A percentile compares a stretch with the other conserved stretches of the same genome.
Conservation (phyloP, 441 rosid species). For the Macaranga tanarius region DNA sequence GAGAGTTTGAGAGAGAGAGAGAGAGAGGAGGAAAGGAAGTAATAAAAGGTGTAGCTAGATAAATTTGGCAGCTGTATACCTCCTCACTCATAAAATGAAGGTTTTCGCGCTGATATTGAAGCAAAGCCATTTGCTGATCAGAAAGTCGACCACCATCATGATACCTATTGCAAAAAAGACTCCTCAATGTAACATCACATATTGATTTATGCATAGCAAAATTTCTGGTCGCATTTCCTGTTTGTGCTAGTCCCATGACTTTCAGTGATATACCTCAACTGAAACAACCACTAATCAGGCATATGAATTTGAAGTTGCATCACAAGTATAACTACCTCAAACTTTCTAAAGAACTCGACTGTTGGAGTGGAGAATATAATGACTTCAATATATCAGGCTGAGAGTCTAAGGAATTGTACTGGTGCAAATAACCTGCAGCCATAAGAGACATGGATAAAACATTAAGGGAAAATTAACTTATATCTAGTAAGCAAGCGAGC, state of each 20-base stretch:
- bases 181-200: constrained; percentile 12
- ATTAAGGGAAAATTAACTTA: constrained; percentile 6
- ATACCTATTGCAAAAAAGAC: constrained; percentile 53
- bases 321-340: constrained; percentile 54
- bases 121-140: constrained; percentile 97
- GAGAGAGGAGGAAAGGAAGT: neutral
- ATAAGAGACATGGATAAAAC: constrained; percentile 16
- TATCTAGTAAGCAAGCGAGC: neutral
- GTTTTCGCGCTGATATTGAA: constrained; percentile 97
- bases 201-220: neutral
- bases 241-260: constrained; percentile 13
- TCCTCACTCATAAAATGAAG: constrained; percentile 95
- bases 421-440: constrained; percentile 76
- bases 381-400: constrained; percentile 96
- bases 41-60: constrained; percentile 4
- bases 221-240: neutral
- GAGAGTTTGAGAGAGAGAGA: neutral
- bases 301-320: neutral
- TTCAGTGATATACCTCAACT: constrained; percentile 1
- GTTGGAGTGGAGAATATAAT: constrained; percentile 94
- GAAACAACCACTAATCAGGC: neutral
- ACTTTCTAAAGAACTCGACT: constrained; percentile 88
- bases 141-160: constrained; percentile 96
- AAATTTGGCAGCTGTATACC: constrained; percentile 38
- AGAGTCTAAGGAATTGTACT: constrained; percentile 83